Base-by-base conservation (phyloP, 1,284 basidiomycete species). In the Paramarasmius palmivorus region DNA sequence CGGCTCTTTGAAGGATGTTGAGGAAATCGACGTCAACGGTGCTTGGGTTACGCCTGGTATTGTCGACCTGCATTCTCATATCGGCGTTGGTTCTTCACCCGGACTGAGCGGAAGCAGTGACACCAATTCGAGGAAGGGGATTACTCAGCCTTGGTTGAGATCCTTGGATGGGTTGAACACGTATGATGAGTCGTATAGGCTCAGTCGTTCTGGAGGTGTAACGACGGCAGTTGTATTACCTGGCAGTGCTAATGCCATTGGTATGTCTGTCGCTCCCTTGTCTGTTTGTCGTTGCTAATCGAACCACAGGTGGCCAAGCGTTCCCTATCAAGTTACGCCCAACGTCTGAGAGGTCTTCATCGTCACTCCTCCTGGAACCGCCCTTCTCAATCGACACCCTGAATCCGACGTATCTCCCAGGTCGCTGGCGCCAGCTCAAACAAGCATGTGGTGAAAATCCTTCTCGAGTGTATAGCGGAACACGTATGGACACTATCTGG, bases 51-150 rank as follows among this genome's bases (percentile, higher is more conserved):
- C 44, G 17, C 3, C 44, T 35, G 53, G 75, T 6, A 73, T 80
- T 34, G 75, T 85, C 29, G 81, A 84, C 63, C 68, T 84, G 57
- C 83, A 89, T 65, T 82, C 82, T 8, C 86, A 88, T 57, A 63
- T 85, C n/a, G 84, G 82, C 1, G 69, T 85, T 1, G 68, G 76
- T 56, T 66, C 77, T 19, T 61, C 74, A 1, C 84, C 84, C 0
- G 54, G 35, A 2, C 67, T 82, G 1, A 50, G 39, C 6, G 79
- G 78, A 19, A 56, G 72, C 1, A 60, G 62, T 20, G 76, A 78
- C 57, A 66, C 65, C 8, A 78, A 79, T 58, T 79, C 77, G 0
- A 40, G 62, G 29, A 63, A 75, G 55, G 75, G 73, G 0, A 69
- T 73, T 17, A 64, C 69, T 19, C 64, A 71, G 15, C 78, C 82